Conservation (phyloP, 345 rosid genomes). For the Physaria fendleri region DNA sequence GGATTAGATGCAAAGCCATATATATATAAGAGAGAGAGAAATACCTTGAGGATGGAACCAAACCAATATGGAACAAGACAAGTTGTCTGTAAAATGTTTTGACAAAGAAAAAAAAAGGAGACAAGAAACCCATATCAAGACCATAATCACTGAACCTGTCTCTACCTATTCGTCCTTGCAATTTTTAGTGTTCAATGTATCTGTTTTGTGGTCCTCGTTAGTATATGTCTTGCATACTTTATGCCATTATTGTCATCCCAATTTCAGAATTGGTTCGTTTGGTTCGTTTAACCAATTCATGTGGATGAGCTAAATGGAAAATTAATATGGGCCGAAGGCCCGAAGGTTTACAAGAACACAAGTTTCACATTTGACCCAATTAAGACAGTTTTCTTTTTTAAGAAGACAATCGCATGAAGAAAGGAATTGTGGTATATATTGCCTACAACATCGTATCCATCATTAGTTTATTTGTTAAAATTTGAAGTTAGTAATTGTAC, state of each 20-base stretch:
- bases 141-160: conserved; percentile 28
- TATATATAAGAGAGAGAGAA: neutral
- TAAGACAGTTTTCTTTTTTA: neutral
- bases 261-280: neutral
- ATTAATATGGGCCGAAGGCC: conserved; percentile 1
- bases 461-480: neutral
- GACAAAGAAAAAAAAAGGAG: conserved; percentile 7
- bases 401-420: too few relatives aligned
- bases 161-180: conserved; percentile 18
- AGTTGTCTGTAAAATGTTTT: conserved; percentile 14
- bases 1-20: neutral
- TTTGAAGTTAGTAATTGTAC: neutral
- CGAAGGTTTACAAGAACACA: neutral
- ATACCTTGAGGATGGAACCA: conserved; percentile 26
- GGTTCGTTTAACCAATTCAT: neutral
- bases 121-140: conserved; percentile 28
- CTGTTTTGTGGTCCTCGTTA: conserved; percentile 26
- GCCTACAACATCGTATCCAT: too few relatives aligned
- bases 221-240: neutral
- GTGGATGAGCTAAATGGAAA: neutral
- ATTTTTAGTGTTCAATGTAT: conserved; percentile 21
- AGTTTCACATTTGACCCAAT: neutral
- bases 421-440: too few relatives aligned
- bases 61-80: conserved; percentile 31
- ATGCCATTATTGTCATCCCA: conserved; percentile 9